A percentile compares a stretch with the other conserved stretches of the same genome.
Conservation (phyloP, 1,284 basidiomycete genomes). For the Pseudozyma sp. region DNA sequence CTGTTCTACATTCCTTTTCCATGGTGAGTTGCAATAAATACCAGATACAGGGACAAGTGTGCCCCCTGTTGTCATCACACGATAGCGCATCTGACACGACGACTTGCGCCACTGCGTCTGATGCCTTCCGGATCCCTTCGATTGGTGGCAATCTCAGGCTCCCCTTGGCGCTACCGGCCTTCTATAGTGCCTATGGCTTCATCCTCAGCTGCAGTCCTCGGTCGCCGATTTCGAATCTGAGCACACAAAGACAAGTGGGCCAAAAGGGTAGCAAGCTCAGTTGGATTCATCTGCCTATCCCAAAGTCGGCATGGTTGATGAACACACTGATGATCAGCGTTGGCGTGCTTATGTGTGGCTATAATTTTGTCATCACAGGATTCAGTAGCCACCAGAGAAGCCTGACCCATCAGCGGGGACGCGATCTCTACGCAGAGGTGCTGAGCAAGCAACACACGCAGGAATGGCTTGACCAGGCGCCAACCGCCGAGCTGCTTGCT, state of each 20-base stretch:
- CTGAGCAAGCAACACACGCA: slow-evolving; percentile 2
- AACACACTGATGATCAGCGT: slow-evolving; percentile 17
- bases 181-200: slow-evolving; percentile 15
- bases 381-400: not conserved
- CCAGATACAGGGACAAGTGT: too few relatives aligned
- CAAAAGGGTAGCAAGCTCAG: slow-evolving; percentile 1
- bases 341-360: slow-evolving; percentile 6
- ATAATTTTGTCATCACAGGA: not conserved
- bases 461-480: slow-evolving; percentile 12
- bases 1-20: slow-evolving; percentile 17
- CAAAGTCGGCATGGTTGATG: slow-evolving; percentile 19
- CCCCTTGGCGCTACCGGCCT: not conserved
- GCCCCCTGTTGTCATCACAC: too few relatives aligned
- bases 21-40: slow-evolving; percentile 6
- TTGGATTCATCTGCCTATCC: slow-evolving; percentile 22
- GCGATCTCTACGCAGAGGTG: not conserved
- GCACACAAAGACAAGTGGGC: not conserved
- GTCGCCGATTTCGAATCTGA: slow-evolving; percentile 19
- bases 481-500: not conserved
- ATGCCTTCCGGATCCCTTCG: too few relatives aligned
- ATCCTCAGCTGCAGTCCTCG: slow-evolving; percentile 30
- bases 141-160: not conserved
- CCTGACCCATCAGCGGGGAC: not conserved
- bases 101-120: too few relatives aligned
- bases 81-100: too few relatives aligned